These are phyloP conservation scores for Ustilago curta DNA, from an alignment of 1,284 basidiomycete genomes.

Conservation along the genomic window DNA sequence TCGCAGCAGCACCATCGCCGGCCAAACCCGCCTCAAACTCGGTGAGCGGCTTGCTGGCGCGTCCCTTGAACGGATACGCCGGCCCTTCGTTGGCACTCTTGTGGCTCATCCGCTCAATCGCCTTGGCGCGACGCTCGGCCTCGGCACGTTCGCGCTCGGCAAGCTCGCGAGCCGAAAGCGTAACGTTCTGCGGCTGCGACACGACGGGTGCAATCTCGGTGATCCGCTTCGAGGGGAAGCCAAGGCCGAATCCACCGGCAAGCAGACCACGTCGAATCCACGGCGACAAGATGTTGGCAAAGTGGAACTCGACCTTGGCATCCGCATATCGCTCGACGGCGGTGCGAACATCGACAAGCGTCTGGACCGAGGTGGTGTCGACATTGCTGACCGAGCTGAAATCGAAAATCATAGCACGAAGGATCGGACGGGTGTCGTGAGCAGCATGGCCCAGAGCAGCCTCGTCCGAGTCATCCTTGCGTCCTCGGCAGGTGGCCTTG, in stretches of 20 bases:
- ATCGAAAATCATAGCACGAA: slow-evolving; percentile 90
- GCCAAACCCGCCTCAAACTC: slow-evolving; percentile 71
- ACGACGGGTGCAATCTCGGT: slow-evolving; percentile 71
- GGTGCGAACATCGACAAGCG: slow-evolving; percentile 86
- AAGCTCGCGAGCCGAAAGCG: slow-evolving; percentile 36
- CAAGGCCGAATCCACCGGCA: slow-evolving; percentile 44
- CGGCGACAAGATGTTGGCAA: slow-evolving; percentile 86
- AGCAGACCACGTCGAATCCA: slow-evolving; percentile 79
- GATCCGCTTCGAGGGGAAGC: slow-evolving; percentile 44
- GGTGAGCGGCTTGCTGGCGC: slow-evolving; percentile 29
- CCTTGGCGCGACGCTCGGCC: slow-evolving; percentile 29
- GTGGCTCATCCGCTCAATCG: slow-evolving; percentile 44
- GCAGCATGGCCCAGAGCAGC: neutral
- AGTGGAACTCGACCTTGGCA: slow-evolving; percentile 85
- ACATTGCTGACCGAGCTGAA: slow-evolving; percentile 80
- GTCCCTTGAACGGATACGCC: slow-evolving; percentile 40
- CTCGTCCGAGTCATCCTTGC: slow-evolving; percentile 56
- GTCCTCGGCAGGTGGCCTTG: slow-evolving; percentile 42
- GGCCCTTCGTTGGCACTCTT: slow-evolving; percentile 44
- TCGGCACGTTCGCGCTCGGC: slow-evolving; percentile 40
- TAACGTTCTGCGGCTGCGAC: slow-evolving; percentile 74
- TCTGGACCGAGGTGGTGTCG: slow-evolving; percentile 86
- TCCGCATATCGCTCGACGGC: slow-evolving; percentile 90
- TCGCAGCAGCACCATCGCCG: slow-evolving; percentile 64
- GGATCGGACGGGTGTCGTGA: slow-evolving; percentile 74